Evolutionary conservation across 2,329 filamentous ascomycete genomes (phyloP).

Genomic region (Xylogone sp.): DNA sequence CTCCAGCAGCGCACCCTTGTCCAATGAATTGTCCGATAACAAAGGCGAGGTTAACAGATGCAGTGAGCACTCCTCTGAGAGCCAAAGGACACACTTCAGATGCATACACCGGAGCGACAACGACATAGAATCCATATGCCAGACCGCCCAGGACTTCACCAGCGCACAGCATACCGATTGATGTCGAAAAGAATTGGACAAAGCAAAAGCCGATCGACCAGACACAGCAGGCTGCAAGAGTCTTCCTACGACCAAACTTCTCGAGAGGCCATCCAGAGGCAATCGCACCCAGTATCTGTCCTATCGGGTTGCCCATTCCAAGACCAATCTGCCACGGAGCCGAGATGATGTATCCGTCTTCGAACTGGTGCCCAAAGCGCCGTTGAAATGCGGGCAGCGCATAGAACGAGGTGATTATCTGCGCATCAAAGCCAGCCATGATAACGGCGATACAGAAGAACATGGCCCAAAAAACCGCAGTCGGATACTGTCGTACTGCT

Average conservation of each 20-base stretch:
- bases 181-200: constrained; percentile 44
- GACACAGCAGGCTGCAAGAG: constrained; percentile 11
- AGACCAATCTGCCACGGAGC: constrained; percentile 23
- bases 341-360: constrained; percentile 17
- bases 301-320: constrained; percentile 21
- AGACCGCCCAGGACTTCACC: constrained; percentile 45
- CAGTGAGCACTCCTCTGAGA: constrained; percentile 43
- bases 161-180: constrained; percentile 39
- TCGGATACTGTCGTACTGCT: constrained; percentile 17
- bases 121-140: constrained; percentile 47
- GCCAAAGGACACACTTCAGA: constrained; percentile 50
- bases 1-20: constrained; percentile 37
- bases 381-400: constrained; percentile 20
- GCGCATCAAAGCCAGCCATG: constrained; percentile 22
- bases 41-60: constrained; percentile 50
- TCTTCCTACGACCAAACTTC: constrained; percentile 15
- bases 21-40: constrained; percentile 43
- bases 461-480: constrained; percentile 18
- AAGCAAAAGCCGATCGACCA: constrained; percentile 31
- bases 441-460: constrained; percentile 22
- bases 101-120: constrained; percentile 25
- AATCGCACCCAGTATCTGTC: constrained; percentile 35
- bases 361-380: constrained; percentile 12
- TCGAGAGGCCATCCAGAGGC: constrained; percentile 37
- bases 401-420: constrained; percentile 19